A percentile compares a stretch with the other conserved stretches of the same genome.
Evolutionary conservation across 164 flowering plant species (phyloP).

Genomic region (Vitis rotundifolia): DNA sequence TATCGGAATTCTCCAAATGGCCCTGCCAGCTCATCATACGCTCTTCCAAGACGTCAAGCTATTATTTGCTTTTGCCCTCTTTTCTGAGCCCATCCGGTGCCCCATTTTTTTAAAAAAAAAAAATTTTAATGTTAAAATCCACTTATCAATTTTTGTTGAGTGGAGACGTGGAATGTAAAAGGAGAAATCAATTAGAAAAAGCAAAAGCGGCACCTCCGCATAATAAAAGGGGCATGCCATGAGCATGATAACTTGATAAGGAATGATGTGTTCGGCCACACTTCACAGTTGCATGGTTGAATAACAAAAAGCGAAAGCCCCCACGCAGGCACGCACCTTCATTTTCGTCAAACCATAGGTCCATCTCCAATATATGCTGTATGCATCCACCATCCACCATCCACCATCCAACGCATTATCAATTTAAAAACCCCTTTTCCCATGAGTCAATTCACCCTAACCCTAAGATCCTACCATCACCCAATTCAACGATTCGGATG

Average conservation of each 20-base stretch:
- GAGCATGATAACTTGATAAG: constrained; percentile 4
- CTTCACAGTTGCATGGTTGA: constrained; percentile 14
- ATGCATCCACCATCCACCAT: too few species aligned
- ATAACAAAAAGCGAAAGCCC: constrained; percentile 6
- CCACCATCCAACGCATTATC: too few species aligned
- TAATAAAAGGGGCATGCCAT: constrained; percentile 9
- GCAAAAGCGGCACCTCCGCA: background rate
- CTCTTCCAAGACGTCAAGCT: too few species aligned
- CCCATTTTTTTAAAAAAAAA: too few species aligned
- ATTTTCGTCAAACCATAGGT: background rate
- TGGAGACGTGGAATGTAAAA: too few species aligned
- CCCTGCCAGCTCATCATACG: too few species aligned
- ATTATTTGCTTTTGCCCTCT: too few species aligned
- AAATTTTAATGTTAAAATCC: too few species aligned
- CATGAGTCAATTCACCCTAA: background rate
- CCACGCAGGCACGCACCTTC: constrained; percentile 5
- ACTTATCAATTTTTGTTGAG: too few species aligned
- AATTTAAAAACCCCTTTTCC: background rate
- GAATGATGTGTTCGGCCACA: constrained; percentile 2
- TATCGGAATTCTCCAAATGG: too few species aligned
- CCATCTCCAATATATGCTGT: too few species aligned
- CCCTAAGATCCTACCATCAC: background rate
- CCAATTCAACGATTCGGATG: background rate
- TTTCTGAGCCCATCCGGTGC: too few species aligned
- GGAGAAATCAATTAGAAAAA: background rate